Conservation (phyloP, 2,329 filamentous ascomycete species). For the Chaetoscypha palmicola region DNA sequence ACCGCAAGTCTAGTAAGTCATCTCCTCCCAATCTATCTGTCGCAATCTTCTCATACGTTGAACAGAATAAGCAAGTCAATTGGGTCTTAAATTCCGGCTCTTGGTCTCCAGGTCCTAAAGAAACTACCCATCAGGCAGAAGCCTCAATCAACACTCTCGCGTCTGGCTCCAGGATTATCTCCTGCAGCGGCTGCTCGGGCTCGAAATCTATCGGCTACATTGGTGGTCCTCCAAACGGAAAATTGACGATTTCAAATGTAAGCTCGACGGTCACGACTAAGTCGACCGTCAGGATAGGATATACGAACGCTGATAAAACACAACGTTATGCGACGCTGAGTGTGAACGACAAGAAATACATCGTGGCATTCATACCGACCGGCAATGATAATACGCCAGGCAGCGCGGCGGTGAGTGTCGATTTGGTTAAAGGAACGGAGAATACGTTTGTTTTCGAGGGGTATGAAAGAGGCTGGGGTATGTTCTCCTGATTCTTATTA, state of each 20-base stretch:
- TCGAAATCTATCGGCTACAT: conserved; percentile 45
- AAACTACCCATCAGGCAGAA: conserved; percentile 48
- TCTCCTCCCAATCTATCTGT: background rate
- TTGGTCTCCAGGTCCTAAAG: conserved; percentile 37
- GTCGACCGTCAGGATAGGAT: conserved; percentile 48
- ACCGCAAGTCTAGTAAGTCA: conserved; percentile 38
- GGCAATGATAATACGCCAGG: conserved; percentile 38
- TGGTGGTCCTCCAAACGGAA: conserved; percentile 42
- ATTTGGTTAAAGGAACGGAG: conserved; percentile 38
- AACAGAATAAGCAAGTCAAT: conserved; percentile 42
- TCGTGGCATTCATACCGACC: conserved; percentile 48
- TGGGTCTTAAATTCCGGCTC: conserved; percentile 46
- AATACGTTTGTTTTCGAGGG: conserved; percentile 45
- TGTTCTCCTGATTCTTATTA: conserved; percentile 9
- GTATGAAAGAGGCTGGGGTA: conserved; percentile 34
- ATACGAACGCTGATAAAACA: conserved; percentile 47
- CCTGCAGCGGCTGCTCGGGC: conserved; percentile 47
- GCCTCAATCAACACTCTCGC: conserved; percentile 34
- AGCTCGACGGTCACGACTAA: conserved; percentile 37
- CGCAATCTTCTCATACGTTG: background rate
- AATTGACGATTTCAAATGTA: conserved; percentile 41
- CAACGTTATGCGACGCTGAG: conserved; percentile 47
- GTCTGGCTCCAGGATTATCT: conserved; percentile 38
- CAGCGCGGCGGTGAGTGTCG: conserved; percentile 41
- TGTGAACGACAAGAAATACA: conserved; percentile 47